These are phyloP conservation scores for Colletotrichum higginsianum DNA, from an alignment of 2,329 filamentous ascomycete species.

Conservation along the genomic window DNA sequence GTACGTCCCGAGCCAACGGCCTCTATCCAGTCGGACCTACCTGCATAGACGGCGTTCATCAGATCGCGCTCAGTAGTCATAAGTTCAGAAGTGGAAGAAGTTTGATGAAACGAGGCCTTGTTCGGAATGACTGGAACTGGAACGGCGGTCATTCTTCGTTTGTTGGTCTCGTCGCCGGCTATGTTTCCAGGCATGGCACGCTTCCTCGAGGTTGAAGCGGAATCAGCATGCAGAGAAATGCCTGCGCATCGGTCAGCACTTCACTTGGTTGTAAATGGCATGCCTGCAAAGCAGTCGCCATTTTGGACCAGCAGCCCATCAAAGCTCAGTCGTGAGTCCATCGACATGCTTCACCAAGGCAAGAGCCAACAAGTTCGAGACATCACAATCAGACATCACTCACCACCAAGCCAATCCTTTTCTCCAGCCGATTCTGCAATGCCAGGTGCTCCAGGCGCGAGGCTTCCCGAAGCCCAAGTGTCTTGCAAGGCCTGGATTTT, in stretches of 20 bases:
- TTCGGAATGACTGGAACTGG: background rate
- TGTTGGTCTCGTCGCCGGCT: slow-evolving; percentile 14
- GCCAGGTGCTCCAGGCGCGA: background rate
- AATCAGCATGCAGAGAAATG: background rate
- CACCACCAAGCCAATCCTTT: slow-evolving; percentile 28
- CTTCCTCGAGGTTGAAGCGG: slow-evolving; percentile 15
- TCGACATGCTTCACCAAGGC: background rate
- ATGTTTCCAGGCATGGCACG: background rate
- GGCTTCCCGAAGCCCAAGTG: slow-evolving; percentile 48
- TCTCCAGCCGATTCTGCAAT: background rate
- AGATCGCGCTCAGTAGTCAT: slow-evolving; percentile 8
- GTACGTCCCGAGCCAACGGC: background rate
- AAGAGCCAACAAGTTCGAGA: background rate
- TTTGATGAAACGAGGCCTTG: background rate
- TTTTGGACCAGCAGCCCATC: background rate
- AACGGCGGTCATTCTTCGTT: slow-evolving; percentile 16
- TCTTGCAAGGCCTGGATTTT: slow-evolving; percentile 50
- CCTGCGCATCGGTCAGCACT: background rate
- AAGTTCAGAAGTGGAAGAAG: background rate
- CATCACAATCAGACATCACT: background rate
- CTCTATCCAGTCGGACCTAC: background rate
- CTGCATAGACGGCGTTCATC: slow-evolving; percentile 3
- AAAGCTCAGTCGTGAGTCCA: too few relatives aligned
- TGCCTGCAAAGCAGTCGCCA: too few relatives aligned
- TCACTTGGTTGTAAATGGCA: too few relatives aligned